Conservation (phyloP, 2,329 filamentous ascomycete genomes). For the Colletotrichum costaricense region DNA sequence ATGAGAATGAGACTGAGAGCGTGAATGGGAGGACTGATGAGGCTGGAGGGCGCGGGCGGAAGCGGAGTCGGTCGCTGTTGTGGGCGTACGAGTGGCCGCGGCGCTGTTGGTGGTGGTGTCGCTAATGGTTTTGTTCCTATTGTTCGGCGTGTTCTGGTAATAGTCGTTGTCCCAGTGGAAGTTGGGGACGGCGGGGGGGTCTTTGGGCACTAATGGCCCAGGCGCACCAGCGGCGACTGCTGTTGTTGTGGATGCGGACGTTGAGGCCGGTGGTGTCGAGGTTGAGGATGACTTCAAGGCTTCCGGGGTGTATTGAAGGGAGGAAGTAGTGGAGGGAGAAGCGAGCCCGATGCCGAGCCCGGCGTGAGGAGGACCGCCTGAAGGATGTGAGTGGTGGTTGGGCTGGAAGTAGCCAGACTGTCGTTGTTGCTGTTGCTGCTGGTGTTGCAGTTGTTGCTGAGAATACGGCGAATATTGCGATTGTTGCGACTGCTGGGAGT, state of each 20-base stretch:
- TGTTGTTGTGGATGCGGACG: slow-evolving; percentile 3
- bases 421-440: slow-evolving; percentile 1
- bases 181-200: slow-evolving; percentile 27
- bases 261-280: not conserved
- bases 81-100: not conserved
- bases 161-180: slow-evolving; percentile 32
- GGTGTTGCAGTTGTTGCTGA: not conserved
- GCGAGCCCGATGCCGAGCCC: not conserved
- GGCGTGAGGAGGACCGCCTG: not conserved
- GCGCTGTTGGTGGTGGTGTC: not conserved
- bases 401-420: slow-evolving; percentile 14
- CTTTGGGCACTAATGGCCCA: slow-evolving; percentile 29
- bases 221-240: not conserved
- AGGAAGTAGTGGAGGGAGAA: slow-evolving; percentile 14
- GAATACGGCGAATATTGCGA: not conserved
- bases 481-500: not conserved
- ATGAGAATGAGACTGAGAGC: not conserved
- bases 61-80: slow-evolving; percentile 26
- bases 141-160: not conserved
- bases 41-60: slow-evolving; percentile 29
- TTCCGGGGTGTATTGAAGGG: slow-evolving; percentile 12
- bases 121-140: not conserved
- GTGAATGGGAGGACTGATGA: slow-evolving; percentile 3
- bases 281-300: not conserved
- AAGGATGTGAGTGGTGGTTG: slow-evolving; percentile 1